Conservation (phyloP, 257 asterid genomes). For the Lycium barbarum region DNA sequence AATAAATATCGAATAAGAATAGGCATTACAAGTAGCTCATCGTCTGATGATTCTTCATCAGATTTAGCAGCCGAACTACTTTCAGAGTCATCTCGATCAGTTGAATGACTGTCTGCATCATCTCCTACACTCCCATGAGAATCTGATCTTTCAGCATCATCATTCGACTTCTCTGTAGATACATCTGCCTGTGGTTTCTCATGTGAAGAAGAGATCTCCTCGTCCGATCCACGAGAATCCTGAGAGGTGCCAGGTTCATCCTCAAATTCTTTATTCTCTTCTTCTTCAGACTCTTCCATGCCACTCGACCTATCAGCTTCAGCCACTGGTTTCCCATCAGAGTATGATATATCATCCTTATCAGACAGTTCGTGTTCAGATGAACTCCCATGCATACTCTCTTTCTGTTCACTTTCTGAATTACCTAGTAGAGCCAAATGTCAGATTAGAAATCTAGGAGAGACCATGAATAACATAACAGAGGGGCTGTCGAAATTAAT, state of each 20-base stretch:
- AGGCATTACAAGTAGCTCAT: conserved; percentile 83
- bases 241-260: conserved; percentile 45
- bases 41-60: conserved; percentile 70
- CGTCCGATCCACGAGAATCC: conserved; percentile 48
- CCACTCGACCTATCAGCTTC: conserved; percentile 50
- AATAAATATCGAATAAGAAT: conserved; percentile 20
- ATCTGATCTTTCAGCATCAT: conserved; percentile 44
- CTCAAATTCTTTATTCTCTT: conserved; percentile 59
- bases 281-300: conserved; percentile 56
- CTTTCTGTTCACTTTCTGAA: conserved; percentile 40
- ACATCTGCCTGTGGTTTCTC: conserved; percentile 45
- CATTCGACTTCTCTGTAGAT: conserved; percentile 54
- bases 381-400: conserved; percentile 38
- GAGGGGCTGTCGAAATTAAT: conserved; percentile 7
- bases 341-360: conserved; percentile 41
- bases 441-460: background rate
- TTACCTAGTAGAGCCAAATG: conserved; percentile 14
- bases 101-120: conserved; percentile 37
- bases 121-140: conserved; percentile 37
- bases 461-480: background rate
- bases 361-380: conserved; percentile 52
- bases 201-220: conserved; percentile 63
- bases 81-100: conserved; percentile 37
- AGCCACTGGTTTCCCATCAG: conserved; percentile 47
- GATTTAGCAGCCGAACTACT: conserved; percentile 46